A percentile compares a stretch with the other conserved stretches of the same genome.
Evolutionary conservation across 306 rosid species (phyloP).

Genomic region (Rosa rugosa): DNA sequence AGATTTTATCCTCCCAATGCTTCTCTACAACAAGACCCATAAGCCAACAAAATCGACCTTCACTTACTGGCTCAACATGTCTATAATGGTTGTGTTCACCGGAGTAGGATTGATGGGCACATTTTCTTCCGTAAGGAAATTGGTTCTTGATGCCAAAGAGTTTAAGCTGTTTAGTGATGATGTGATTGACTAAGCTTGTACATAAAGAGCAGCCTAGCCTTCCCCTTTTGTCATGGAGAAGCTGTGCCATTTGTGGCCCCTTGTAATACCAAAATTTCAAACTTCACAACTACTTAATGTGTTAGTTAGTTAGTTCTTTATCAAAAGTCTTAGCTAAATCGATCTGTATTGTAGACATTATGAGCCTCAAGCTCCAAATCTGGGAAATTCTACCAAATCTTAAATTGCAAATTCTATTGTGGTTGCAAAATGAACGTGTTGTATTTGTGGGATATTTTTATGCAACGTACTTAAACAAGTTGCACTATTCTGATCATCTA

Average conservation of each 20-base stretch:
- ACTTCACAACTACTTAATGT: not conserved
- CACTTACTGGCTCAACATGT: constrained; percentile 68
- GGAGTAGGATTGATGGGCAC: constrained; percentile 79
- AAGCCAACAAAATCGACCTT: constrained; percentile 66
- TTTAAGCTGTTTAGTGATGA: constrained; percentile 75
- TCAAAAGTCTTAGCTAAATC: not conserved
- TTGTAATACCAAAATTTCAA: not conserved
- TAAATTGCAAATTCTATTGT: not conserved
- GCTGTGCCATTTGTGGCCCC: not conserved
- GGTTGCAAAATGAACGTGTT: not conserved
- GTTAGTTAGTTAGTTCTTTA: not conserved
- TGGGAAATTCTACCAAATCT: not conserved
- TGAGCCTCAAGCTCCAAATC: not conserved
- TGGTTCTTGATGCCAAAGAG: constrained; percentile 73
- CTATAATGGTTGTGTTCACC: constrained; percentile 70
- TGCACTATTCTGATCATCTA: not conserved
- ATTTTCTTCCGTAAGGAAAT: constrained; percentile 75
- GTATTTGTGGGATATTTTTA: not conserved
- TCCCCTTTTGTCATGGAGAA: not conserved
- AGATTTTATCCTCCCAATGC: constrained; percentile 92
- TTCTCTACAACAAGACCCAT: constrained; percentile 79
- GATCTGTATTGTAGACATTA: not conserved
- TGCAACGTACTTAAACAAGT: not conserved
- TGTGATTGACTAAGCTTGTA: constrained; percentile 47
- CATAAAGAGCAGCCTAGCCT: not conserved